Conservation (phyloP, 257 asterid genomes). For the Cordia subcordata region DNA sequence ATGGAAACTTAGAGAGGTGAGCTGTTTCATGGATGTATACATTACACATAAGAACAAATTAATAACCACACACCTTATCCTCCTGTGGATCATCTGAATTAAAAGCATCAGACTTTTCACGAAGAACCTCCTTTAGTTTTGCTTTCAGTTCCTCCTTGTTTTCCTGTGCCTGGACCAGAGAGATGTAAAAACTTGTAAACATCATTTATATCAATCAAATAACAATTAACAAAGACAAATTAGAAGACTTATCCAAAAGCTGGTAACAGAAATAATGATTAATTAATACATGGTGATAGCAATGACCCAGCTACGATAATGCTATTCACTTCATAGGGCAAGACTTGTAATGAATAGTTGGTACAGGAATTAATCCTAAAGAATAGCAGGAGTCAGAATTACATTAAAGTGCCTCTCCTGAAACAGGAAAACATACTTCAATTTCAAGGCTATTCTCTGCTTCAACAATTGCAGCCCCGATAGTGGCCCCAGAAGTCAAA, state of each 20-base stretch:
- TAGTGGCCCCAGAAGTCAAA: slow-evolving; percentile 55
- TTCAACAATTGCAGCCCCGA: slow-evolving; percentile 93
- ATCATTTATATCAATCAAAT: background rate
- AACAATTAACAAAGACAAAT: slow-evolving; percentile 1
- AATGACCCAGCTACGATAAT: background rate
- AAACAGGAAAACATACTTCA: slow-evolving; percentile 64
- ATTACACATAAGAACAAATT: background rate
- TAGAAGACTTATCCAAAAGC: background rate
- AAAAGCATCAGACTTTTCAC: slow-evolving; percentile 76
- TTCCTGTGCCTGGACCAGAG: slow-evolving; percentile 40
- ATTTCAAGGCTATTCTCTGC: slow-evolving; percentile 74
- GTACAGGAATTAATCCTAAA: slow-evolving; percentile 14
- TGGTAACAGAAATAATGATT: background rate
- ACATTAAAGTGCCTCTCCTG: slow-evolving; percentile 33
- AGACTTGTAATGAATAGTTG: slow-evolving; percentile 9
- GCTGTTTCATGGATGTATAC: too few species aligned
- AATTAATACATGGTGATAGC: background rate
- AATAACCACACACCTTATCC: slow-evolving; percentile 58
- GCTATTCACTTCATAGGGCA: slow-evolving; percentile 10
- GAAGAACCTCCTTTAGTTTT: slow-evolving; percentile 72
- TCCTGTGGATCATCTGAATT: slow-evolving; percentile 67
- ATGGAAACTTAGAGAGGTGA: background rate
- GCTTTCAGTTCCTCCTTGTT: slow-evolving; percentile 79
- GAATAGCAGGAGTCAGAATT: slow-evolving; percentile 26
- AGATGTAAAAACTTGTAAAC: slow-evolving; percentile 3